A percentile compares a stretch with the other conserved stretches of the same genome.
Conservation (phyloP, 208 protist genomes). For the Porcisia deanei region DNA sequence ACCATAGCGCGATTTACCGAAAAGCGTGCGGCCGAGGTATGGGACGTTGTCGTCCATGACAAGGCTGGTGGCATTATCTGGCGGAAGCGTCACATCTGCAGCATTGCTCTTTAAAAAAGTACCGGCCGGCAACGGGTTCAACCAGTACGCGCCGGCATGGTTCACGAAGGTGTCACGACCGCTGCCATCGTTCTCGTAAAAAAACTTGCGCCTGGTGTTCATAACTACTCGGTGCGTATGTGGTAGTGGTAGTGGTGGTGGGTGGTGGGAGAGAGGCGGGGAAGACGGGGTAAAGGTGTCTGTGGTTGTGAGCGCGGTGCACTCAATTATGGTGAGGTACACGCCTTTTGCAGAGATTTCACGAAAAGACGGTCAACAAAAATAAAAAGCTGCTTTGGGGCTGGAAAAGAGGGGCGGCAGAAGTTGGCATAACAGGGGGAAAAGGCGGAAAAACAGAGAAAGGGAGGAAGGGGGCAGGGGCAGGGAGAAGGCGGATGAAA, state of each 20-base stretch:
- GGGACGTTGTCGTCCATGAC: conserved; percentile 15
- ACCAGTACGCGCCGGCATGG: conserved; percentile 73
- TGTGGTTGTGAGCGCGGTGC: neutral
- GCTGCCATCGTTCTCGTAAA: conserved; percentile 65
- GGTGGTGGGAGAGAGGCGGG: neutral
- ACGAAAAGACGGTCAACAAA: no score
- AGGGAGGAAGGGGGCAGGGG: no score
- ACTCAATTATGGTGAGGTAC: no score
- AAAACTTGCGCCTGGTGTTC: conserved; percentile 18
- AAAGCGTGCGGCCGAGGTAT: conserved; percentile 44
- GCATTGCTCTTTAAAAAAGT: conserved; percentile 43
- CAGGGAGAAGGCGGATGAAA: no score
- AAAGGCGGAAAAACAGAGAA: no score
- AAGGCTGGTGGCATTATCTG: conserved; percentile 8
- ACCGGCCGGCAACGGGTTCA: conserved; percentile 77
- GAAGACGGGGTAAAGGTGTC: neutral
- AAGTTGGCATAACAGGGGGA: no score
- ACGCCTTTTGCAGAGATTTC: no score
- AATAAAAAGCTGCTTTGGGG: no score
- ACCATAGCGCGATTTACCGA: conserved; percentile 77
- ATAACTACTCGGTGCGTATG: neutral
- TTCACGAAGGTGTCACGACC: conserved; percentile 85
- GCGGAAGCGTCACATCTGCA: neutral
- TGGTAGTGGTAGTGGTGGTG: neutral
- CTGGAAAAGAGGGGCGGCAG: no score